Percentiles rank a stretch among this genome's conserved stretches.
phyloP scores from a whole-genome alignment of 495 filamentous ascomycete genomes.

The Penicillium lagena region DNA sequence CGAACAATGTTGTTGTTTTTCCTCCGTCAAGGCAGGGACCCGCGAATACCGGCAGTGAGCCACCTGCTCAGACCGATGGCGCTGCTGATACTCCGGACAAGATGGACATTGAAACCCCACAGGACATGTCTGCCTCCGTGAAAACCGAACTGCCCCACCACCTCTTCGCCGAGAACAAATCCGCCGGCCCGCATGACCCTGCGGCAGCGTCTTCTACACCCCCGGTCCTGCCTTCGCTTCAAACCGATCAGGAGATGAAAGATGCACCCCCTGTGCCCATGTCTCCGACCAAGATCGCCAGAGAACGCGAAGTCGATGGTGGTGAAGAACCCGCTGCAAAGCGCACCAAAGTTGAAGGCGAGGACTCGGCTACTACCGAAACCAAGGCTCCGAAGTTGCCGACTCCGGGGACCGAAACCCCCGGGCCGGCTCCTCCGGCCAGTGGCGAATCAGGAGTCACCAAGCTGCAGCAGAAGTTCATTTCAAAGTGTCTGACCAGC shows the following conservation, averaged over 20 bases:
- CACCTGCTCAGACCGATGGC: conserved; percentile 3
- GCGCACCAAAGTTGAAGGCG: conserved; percentile 59
- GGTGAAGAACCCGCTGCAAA: conserved; percentile 73
- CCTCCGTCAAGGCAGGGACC: background rate
- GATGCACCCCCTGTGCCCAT: conserved; percentile 30
- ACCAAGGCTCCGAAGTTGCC: conserved; percentile 34
- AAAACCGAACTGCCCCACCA: conserved; percentile 34
- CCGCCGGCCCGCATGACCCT: conserved; percentile 1
- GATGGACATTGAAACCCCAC: conserved; percentile 13
- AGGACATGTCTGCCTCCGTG: conserved; percentile 7
- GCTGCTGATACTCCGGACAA: conserved; percentile 5
- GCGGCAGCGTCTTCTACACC: conserved; percentile 1
- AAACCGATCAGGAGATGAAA: conserved; percentile 35
- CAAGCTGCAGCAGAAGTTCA: conserved; percentile 49
- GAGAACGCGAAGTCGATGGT: conserved; percentile 64
- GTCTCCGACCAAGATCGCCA: conserved; percentile 52
- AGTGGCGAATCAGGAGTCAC: conserved; percentile 36
- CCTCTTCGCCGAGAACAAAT: conserved; percentile 12
- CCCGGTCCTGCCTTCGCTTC: conserved; percentile 8
- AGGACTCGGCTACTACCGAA: conserved; percentile 15
- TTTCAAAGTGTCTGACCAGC: conserved; percentile 52
- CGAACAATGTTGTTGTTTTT: background rate
- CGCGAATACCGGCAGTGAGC: background rate
- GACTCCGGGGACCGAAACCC: conserved; percentile 18
- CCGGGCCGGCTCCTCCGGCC: background rate